Percentiles rank a stretch among this genome's conserved stretches.
Conservation (phyloP, 805 yeast species). For the Teunomyces lycoperdinae region DNA sequence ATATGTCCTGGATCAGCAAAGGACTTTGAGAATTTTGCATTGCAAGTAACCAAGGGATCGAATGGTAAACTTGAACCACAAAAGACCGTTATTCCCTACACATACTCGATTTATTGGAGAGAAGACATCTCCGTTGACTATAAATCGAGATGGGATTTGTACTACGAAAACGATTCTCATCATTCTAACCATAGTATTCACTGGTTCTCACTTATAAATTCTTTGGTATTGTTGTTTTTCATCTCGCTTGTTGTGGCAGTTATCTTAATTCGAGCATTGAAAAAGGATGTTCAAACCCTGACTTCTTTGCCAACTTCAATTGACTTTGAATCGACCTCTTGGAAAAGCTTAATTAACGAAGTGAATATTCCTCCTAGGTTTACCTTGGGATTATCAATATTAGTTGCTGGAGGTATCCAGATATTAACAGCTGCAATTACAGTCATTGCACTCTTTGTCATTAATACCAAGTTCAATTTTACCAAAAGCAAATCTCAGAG, state of each 20-base stretch:
- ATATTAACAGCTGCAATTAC: constrained; percentile 62
- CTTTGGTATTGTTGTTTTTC: constrained; percentile 60
- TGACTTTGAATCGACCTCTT: constrained; percentile 14
- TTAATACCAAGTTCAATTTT: constrained; percentile 27
- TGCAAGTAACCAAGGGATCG: constrained; percentile 30
- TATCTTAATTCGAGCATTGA: constrained; percentile 56
- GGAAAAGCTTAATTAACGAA: constrained; percentile 56
- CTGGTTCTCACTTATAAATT: constrained; percentile 75
- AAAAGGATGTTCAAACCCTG: constrained; percentile 42
- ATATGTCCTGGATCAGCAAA: constrained; percentile 75
- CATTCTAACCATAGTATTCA: constrained; percentile 53
- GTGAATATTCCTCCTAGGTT: constrained; percentile 52
- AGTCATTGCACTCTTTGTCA: constrained; percentile 51
- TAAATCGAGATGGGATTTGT: constrained; percentile 71
- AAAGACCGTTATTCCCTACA: constrained; percentile 59
- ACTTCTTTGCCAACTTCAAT: constrained; percentile 12
- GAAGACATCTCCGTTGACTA: constrained; percentile 69
- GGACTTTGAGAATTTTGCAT: constrained; percentile 53
- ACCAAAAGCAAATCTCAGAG: constrained; percentile 40
- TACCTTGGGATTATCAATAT: constrained; percentile 49
- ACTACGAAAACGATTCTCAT: constrained; percentile 52
- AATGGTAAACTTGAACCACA: constrained; percentile 11
- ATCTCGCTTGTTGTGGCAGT: constrained; percentile 64
- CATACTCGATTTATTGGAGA: constrained; percentile 86
- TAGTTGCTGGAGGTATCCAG: constrained; percentile 76